phyloP scores from a whole-genome alignment of 2,329 filamentous ascomycete species.

The Colletotrichum sp. region DNA sequence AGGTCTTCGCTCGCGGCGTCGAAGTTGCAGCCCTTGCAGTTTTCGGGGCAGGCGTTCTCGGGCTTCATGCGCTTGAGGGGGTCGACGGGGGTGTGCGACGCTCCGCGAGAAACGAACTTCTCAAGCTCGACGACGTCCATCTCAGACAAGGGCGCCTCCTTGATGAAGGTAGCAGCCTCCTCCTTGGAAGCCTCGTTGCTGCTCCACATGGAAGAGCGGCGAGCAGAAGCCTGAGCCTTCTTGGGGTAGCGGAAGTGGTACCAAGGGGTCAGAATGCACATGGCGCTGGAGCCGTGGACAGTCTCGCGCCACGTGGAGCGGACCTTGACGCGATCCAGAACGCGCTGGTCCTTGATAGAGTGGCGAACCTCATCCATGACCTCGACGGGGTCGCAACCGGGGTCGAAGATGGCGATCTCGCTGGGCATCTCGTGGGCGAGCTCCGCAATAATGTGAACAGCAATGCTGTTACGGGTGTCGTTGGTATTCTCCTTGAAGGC shows the following conservation, averaged over 20 bases:
- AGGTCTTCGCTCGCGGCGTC: slow-evolving; percentile 29
- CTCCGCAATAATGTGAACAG: slow-evolving; percentile 69
- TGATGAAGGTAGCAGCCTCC: slow-evolving; percentile 17
- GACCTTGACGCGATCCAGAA: slow-evolving; percentile 65
- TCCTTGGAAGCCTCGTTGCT: slow-evolving; percentile 6
- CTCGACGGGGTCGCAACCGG: slow-evolving; percentile 59
- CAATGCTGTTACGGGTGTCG: slow-evolving; percentile 75
- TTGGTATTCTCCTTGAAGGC: slow-evolving; percentile 83
- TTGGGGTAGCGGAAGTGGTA: slow-evolving; percentile 50
- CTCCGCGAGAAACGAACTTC: slow-evolving; percentile 21
- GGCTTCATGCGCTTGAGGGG: slow-evolving; percentile 42
- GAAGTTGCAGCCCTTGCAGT: slow-evolving; percentile 52
- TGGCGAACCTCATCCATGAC: slow-evolving; percentile 55
- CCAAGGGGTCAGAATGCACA: slow-evolving; percentile 57
- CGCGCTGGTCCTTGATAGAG: slow-evolving; percentile 53
- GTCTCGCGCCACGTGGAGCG: slow-evolving; percentile 38
- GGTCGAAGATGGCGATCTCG: slow-evolving; percentile 73
- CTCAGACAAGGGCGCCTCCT: slow-evolving; percentile 25
- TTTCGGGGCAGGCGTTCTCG: slow-evolving; percentile 50
- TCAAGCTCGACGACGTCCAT: slow-evolving; percentile 32
- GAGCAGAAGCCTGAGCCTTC: slow-evolving; percentile 23
- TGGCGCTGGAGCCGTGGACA: slow-evolving; percentile 35
- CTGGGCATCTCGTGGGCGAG: slow-evolving; percentile 68
- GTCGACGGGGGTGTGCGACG: slow-evolving; percentile 44
- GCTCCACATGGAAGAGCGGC: slow-evolving; percentile 18